Conservation (phyloP, 1,284 basidiomycete species). For the Heterobasidion irregulare region DNA sequence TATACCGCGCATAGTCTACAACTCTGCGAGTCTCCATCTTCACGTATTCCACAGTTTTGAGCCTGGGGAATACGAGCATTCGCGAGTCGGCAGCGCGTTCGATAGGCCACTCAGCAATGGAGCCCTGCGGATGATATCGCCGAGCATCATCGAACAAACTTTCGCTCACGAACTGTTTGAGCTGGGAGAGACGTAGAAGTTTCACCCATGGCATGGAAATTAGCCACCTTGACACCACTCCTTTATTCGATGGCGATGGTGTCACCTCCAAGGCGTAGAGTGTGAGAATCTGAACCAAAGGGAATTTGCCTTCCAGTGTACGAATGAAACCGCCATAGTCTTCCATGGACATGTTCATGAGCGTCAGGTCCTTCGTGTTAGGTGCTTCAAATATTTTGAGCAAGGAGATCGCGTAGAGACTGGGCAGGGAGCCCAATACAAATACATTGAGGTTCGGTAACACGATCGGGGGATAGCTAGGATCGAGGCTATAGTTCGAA, state of each 20-base stretch:
- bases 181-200: slow-evolving; percentile 37
- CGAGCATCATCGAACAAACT: not conserved
- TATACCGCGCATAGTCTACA: slow-evolving; percentile 11
- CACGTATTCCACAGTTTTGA: slow-evolving; percentile 34
- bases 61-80: slow-evolving; percentile 28
- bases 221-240: slow-evolving; percentile 35
- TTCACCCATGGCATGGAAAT: slow-evolving; percentile 43
- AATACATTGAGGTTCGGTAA: not conserved
- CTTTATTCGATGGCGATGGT: slow-evolving; percentile 14
- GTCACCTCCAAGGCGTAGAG: slow-evolving; percentile 33
- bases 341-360: slow-evolving; percentile 39
- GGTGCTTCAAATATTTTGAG: slow-evolving; percentile 31
- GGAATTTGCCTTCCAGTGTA: slow-evolving; percentile 35
- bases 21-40: slow-evolving; percentile 17
- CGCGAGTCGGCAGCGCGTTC: slow-evolving; percentile 1
- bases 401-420: not conserved
- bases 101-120: no score
- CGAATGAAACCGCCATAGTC: slow-evolving; percentile 41
- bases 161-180: slow-evolving; percentile 23
- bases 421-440: not conserved
- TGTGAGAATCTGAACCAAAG: slow-evolving; percentile 39
- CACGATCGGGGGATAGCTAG: not conserved
- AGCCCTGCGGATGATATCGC: not conserved
- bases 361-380: slow-evolving; percentile 40
- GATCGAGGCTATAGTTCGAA: not conserved